These are phyloP conservation scores for Backusella liffmaniae DNA, from an alignment of 192 early-diverging fungal genomes.

Conservation along the genomic window DNA sequence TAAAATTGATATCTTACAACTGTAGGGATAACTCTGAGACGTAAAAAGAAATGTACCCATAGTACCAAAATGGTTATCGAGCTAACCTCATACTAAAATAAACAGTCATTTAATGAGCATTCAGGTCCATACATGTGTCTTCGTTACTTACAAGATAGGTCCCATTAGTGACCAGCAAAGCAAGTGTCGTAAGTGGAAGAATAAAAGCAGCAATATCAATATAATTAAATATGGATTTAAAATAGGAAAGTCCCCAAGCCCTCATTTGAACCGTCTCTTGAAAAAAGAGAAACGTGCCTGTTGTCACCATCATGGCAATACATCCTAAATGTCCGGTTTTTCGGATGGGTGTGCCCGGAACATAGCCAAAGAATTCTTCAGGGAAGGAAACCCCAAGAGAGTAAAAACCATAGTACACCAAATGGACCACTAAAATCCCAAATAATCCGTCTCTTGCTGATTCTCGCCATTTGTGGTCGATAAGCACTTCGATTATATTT, in stretches of 20 bases:
- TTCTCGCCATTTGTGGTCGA: slow-evolving; percentile 11
- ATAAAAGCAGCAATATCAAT: not conserved
- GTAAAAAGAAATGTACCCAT: slow-evolving; percentile 10
- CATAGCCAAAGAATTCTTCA: not conserved
- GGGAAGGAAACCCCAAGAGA: not conserved
- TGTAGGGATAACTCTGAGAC: not conserved
- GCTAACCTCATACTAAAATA: not conserved
- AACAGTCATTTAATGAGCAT: not conserved
- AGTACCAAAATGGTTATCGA: not conserved
- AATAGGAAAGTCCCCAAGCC: not conserved
- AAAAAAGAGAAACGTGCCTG: not conserved
- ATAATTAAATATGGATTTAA: slow-evolving; percentile 3
- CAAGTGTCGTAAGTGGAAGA: not conserved
- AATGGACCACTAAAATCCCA: not conserved
- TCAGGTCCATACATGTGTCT: not conserved
- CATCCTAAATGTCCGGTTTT: not conserved
- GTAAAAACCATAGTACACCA: slow-evolving; percentile 3
- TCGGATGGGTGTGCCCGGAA: not conserved
- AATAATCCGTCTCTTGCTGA: not conserved
- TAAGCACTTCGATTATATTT: not conserved
- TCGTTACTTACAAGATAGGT: not conserved
- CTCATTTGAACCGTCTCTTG: slow-evolving; percentile 10
- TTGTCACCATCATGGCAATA: not conserved
- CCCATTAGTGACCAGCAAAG: not conserved
- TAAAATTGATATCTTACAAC: slow-evolving; percentile 1